A percentile compares a stretch with the other conserved stretches of the same genome.
These are phyloP conservation scores for Neurospora pannonica DNA, from an alignment of 495 filamentous ascomycete species.

Conservation along the genomic window DNA sequence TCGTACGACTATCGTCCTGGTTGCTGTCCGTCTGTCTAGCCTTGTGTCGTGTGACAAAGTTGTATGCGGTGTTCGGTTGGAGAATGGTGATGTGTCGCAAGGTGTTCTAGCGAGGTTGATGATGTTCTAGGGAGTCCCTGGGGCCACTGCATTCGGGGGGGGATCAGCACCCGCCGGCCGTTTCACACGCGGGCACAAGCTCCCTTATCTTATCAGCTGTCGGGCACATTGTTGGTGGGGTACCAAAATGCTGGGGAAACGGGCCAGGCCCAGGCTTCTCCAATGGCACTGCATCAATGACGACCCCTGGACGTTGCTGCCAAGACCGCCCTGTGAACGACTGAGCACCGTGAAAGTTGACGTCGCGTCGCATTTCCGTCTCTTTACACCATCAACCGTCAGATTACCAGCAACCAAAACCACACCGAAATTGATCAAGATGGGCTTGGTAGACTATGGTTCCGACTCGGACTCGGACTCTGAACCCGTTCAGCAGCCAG, in stretches of 20 bases:
- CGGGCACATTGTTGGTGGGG: neutral
- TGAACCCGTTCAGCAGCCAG: conserved; percentile 43
- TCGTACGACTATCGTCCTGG: neutral
- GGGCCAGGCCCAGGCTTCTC: neutral
- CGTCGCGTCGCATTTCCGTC: neutral
- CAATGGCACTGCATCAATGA: neutral
- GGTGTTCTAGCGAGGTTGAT: neutral
- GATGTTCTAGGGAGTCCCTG: neutral
- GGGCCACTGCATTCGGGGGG: neutral
- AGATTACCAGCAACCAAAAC: neutral
- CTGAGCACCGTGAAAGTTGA: neutral
- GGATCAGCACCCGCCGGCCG: neutral
- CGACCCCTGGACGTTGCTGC: neutral
- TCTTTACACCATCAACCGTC: neutral
- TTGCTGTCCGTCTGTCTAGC: neutral
- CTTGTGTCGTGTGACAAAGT: neutral
- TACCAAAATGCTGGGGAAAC: neutral
- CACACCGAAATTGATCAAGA: conserved; percentile 21
- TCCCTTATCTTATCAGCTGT: neutral
- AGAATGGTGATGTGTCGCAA: neutral
- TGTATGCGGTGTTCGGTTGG: neutral
- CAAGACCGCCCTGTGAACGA: neutral
- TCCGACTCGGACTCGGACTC: conserved; percentile 74
- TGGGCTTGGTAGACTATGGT: conserved; percentile 66
- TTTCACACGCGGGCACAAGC: neutral